Evolutionary conservation across 768 basidiomycete genomes (phyloP).

Genomic region (Termitomyces sp.): DNA sequence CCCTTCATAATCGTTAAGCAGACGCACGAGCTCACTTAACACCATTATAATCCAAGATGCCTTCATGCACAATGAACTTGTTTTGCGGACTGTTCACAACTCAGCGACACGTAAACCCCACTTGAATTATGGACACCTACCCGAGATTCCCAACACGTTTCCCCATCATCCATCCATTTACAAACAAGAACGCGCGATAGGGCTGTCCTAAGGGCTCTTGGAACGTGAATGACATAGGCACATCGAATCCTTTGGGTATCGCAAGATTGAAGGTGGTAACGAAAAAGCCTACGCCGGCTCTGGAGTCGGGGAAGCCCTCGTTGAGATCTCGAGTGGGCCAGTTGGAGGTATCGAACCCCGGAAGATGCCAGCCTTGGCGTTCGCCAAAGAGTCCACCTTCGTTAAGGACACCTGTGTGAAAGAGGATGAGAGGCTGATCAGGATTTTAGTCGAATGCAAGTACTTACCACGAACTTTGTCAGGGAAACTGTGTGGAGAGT

Average conservation of each 20-base stretch:
- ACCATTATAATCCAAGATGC: slow-evolving; percentile 72
- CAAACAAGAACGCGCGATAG: slow-evolving; percentile 71
- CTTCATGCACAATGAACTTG: slow-evolving; percentile 82
- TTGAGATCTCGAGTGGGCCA: slow-evolving; percentile 60
- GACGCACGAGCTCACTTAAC: slow-evolving; percentile 48
- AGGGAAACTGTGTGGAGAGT: slow-evolving; percentile 46
- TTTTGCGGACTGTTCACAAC: slow-evolving; percentile 55
- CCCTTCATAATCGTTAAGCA: background rate
- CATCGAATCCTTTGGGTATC: slow-evolving; percentile 59
- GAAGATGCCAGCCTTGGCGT: slow-evolving; percentile 71
- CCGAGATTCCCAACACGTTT: slow-evolving; percentile 72
- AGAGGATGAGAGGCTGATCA: background rate
- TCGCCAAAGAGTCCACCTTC: slow-evolving; percentile 75
- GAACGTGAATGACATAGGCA: slow-evolving; percentile 70
- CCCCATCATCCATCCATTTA: slow-evolving; percentile 91
- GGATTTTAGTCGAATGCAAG: background rate
- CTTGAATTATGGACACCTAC: slow-evolving; percentile 29
- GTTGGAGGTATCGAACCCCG: slow-evolving; percentile 58
- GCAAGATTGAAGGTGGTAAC: slow-evolving; percentile 66
- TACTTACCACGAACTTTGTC: slow-evolving; percentile 58
- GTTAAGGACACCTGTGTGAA: slow-evolving; percentile 49
- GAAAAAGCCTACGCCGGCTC: slow-evolving; percentile 80
- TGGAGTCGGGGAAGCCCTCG: slow-evolving; percentile 50
- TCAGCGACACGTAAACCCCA: slow-evolving; percentile 1
- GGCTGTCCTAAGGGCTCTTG: slow-evolving; percentile 54